Base-by-base conservation (phyloP, 2,329 filamentous ascomycete species). In the Diaporthe nobilis region DNA sequence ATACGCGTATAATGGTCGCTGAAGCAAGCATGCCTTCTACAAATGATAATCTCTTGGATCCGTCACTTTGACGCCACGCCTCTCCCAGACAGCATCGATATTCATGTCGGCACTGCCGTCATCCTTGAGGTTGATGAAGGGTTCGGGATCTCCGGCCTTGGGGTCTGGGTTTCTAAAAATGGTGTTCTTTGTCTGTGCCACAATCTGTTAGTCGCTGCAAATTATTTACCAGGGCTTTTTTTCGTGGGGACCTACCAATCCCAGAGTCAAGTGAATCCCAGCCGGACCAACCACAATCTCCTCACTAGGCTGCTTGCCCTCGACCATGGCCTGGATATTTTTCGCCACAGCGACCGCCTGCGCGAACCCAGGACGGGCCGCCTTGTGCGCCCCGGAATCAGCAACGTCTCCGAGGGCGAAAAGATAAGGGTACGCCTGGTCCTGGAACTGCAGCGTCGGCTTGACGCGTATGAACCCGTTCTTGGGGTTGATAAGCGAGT, bases 351-450 rank as follows among this genome's bases (percentile, higher is more conserved):
- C 80, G 12, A 83, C 81, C 0, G 85, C 87, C 76, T 90, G 88
- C 15, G 83, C 81, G 0, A 81, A 79, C 0, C 85, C 87, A 0
- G 88, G 85, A 20, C 87, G 81, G 0, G 85, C 88, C 31, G 87
- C 87, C 76, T 85, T 86, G 74, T 84, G 83, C 1, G 82, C 81
- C 0, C 84, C 84, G 34, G 84, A 84, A 25, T 87, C 86, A 22
- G 88, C 86, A 6, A 91, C 85, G 78, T 91, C 89, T 7, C 89
- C 89, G 1, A 88, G 83, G 1, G 89, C 88, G 76, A 87, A 91
- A 9, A 90, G 84, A 53, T 87, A 80, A 0, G 82, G 80, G 58
- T 85, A 85, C 67, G 76, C 68, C 37, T 76, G 72, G 68, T 83
- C 81, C 1, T 60, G 71, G n/a, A 90, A 81, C 71, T 90, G 89